phyloP scores from a whole-genome alignment of 2,329 filamentous ascomycete genomes.

The Aureobasidium lini region DNA sequence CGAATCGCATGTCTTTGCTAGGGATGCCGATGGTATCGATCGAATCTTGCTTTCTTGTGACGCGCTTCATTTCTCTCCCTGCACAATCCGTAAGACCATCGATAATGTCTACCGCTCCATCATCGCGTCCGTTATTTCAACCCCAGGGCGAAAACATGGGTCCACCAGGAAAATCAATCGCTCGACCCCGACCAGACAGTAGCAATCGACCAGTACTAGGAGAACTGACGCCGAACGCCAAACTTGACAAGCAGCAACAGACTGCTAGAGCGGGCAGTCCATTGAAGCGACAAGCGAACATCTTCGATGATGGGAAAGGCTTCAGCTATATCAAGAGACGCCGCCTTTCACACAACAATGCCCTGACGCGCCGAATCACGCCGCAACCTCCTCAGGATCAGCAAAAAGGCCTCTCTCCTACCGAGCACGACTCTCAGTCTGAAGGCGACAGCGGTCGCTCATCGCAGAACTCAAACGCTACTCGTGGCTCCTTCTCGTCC shows the following conservation, averaged over 20 bases:
- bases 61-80: background rate
- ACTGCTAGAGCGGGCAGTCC: slow-evolving; percentile 21
- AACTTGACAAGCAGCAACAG: slow-evolving; percentile 15
- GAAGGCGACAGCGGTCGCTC: slow-evolving; percentile 18
- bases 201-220: slow-evolving; percentile 18
- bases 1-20: background rate
- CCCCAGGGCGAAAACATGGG: slow-evolving; percentile 4
- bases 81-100: background rate
- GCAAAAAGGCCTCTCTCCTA: slow-evolving; percentile 19
- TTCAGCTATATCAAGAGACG: slow-evolving; percentile 29
- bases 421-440: slow-evolving; percentile 13
- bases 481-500: slow-evolving; percentile 38
- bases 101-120: slow-evolving; percentile 9
- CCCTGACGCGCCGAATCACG: background rate
- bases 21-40: background rate
- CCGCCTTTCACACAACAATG: slow-evolving; percentile 15
- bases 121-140: background rate
- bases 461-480: slow-evolving; percentile 23
- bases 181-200: slow-evolving; percentile 6
- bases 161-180: slow-evolving; percentile 2
- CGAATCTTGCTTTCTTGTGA: slow-evolving; percentile 6
- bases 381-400: slow-evolving; percentile 3
- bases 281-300: slow-evolving; percentile 27
- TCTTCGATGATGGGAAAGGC: slow-evolving; percentile 24
- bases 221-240: slow-evolving; percentile 27